Base-by-base conservation (phyloP, 2,329 filamentous ascomycete genomes). In the Rhinocladiella similis region DNA sequence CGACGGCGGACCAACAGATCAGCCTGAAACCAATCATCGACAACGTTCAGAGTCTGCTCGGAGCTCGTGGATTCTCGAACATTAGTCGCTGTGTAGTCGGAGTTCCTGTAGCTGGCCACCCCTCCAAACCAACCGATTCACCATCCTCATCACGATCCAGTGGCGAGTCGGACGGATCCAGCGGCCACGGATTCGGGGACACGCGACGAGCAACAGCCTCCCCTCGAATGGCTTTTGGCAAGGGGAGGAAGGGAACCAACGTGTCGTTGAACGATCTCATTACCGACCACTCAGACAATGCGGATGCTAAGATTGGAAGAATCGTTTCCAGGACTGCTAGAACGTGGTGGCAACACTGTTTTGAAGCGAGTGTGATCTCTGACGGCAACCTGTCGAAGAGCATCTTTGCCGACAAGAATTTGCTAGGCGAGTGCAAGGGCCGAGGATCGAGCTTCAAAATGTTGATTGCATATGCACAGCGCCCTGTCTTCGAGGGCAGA, bases 271-370 rank as follows among this genome's bases (percentile, higher is more conserved):
- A 85, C 1, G 88, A 91, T 67, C 84, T 91, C 74, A 87, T 91
- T 73, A 85, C 81, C 27, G 86, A 90, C 62, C 80, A 86, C 35
- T 82, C 83, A n/a, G 79, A 84, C 0, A 77, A 82, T 13, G 87
- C 88, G 19, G 91, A 96, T 64, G 90, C 91, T 68, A 87, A 85
- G 63, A 96, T 97, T 68, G 90, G 91, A 13, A 92, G 90, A 68
- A 96, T 96, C 80, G 91, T 97, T 19, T 88, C 91, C 14, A 88
- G 86, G 61, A 93, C 97, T 10, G 93, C 91, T 1, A 83, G 94
- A 42, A 97, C 93, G 91, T 99, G 94, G 94, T 97, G 96, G 73
- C 89, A 85, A 9, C 85, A 89, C 50, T 97, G 93, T 77, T 97
- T 97, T 70, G 93, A 97, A 73, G 84, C 82, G 54, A 80, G 82